These are phyloP conservation scores for Aspergillus piperis DNA, from an alignment of 2,329 filamentous ascomycete species.

Conservation along the genomic window DNA sequence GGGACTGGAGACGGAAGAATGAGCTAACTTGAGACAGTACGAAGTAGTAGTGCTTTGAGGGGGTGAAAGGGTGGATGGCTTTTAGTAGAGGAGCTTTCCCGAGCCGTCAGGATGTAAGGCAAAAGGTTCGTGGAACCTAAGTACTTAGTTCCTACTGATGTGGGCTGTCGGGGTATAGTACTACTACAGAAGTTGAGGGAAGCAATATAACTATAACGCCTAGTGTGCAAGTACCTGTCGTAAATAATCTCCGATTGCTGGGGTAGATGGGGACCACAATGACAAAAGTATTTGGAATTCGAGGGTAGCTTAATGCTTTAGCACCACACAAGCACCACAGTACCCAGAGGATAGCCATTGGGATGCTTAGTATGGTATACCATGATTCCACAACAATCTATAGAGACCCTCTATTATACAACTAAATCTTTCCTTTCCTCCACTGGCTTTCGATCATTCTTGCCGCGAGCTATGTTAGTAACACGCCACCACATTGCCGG, in stretches of 20 bases:
- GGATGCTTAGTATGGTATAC: background rate
- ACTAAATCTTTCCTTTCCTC: background rate
- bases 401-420: background rate
- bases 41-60: too few species aligned
- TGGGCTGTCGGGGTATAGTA: too few species aligned
- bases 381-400: background rate
- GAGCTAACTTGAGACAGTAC: background rate
- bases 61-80: background rate
- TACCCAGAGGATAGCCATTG: background rate
- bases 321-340: background rate
- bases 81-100: background rate
- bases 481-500: background rate
- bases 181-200: background rate
- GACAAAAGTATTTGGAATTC: conserved; percentile 1
- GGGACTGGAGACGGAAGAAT: conserved; percentile 2
- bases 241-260: conserved; percentile 1
- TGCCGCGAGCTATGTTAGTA: background rate
- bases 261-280: background rate
- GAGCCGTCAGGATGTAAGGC: background rate
- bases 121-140: background rate
- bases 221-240: background rate
- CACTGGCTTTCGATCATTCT: background rate
- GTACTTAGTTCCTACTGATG: background rate
- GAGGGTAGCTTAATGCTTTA: background rate
- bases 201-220: conserved; percentile 4